Conservation (phyloP, 768 basidiomycete genomes). For the Suillus luteus region DNA sequence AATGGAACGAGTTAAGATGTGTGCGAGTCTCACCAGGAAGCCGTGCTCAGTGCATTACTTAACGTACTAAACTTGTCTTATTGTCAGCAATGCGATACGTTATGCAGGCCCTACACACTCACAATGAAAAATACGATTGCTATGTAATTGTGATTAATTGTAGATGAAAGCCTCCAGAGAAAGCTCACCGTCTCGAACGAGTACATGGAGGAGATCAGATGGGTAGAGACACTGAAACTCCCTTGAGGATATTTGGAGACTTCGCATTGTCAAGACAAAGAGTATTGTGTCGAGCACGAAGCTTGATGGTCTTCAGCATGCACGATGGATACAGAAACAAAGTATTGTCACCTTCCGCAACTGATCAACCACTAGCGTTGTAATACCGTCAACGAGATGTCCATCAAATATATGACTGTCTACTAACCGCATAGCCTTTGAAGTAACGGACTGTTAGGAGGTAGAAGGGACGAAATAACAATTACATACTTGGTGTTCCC, state of each 20-base stretch:
- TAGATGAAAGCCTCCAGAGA: not conserved
- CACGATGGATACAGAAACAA: not conserved
- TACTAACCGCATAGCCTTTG: not conserved
- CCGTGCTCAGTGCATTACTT: not conserved
- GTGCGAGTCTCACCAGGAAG: conserved; percentile 9
- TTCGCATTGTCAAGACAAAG: conserved; percentile 8
- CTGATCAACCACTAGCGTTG: conserved; percentile 12
- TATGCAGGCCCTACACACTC: not conserved
- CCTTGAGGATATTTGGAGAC: conserved; percentile 11
- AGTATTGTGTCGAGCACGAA: conserved; percentile 18
- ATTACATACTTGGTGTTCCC: conserved; percentile 16
- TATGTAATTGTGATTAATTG: not conserved
- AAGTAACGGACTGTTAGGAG: not conserved
- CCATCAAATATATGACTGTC: not conserved
- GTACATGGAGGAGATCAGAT: conserved; percentile 20
- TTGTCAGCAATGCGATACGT: not conserved
- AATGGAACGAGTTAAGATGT: not conserved
- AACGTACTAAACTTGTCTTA: conserved; percentile 9
- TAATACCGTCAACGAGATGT: not conserved
- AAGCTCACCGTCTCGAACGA: conserved; percentile 27
- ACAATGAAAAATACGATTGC: conserved; percentile 13
- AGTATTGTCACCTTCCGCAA: conserved; percentile 10
- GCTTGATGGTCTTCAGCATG: conserved; percentile 13
- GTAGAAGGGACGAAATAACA: not conserved
- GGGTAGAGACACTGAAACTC: not conserved